Evolutionary conservation across 2,329 filamentous ascomycete genomes (phyloP).

Genomic region (Alternaria novae-zelandiae): DNA sequence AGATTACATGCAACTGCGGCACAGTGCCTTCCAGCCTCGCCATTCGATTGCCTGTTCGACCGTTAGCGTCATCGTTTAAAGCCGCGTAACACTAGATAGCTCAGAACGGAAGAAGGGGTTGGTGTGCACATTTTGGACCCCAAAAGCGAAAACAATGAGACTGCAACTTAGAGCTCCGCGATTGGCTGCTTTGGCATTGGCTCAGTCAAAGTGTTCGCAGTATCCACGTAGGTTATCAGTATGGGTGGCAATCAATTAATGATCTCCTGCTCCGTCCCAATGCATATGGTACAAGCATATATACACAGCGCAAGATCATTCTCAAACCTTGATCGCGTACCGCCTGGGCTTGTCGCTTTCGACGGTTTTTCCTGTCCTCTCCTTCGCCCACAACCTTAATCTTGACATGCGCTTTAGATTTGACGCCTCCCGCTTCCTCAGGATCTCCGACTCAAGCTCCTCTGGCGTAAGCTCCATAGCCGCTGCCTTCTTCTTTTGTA

Average conservation of each 20-base stretch:
- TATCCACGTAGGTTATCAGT: neutral
- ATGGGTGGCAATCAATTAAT: neutral
- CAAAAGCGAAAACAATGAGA: neutral
- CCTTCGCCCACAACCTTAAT: conserved; percentile 43
- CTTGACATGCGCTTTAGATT: conserved; percentile 46
- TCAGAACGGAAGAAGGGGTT: neutral
- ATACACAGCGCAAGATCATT: conserved; percentile 11
- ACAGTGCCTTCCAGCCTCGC: neutral
- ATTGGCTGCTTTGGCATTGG: neutral
- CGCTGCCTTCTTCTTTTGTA: neutral
- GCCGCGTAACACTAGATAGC: neutral
- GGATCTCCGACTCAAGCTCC: conserved; percentile 9
- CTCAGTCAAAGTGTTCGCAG: neutral
- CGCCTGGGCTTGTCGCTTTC: conserved; percentile 20
- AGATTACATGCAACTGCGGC: neutral
- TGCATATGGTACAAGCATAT: conserved; percentile 28
- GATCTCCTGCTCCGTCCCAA: neutral
- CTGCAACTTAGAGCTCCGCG: neutral
- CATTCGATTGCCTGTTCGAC: neutral
- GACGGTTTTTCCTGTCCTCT: conserved; percentile 30
- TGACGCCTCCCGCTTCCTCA: conserved; percentile 12
- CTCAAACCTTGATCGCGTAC: conserved; percentile 30
- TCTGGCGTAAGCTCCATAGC: conserved; percentile 1
- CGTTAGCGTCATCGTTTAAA: neutral
- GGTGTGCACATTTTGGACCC: neutral